Base-by-base conservation (phyloP, 805 yeast genomes). In the Pichia nakasei region DNA sequence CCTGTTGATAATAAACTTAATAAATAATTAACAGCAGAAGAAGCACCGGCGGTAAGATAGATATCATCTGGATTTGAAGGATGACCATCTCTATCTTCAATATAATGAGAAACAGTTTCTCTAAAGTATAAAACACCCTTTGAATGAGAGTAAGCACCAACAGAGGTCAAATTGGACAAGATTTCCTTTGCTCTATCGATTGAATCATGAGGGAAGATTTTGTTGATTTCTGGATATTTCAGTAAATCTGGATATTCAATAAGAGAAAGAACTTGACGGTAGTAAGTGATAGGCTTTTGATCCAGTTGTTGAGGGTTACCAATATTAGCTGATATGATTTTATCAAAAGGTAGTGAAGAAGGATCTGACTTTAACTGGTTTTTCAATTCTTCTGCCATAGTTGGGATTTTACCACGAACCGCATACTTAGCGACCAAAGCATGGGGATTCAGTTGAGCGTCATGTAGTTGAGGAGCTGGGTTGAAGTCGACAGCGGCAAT, bases 271-370 rank as follows among this genome's bases (percentile, higher is more conserved):
- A 89, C 95, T 60, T 89, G 95, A 55, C 99, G 76, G 65, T 87
- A 89, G 69, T 93, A 93, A n/a, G 95, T 85, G 54, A 93, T 70
- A 1, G 99, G 98, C 56, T 80, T 75, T 64, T 93, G 99, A 53
- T 87, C 91, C 59, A 93, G 72, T 61, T 91, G 97, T 65, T 93
- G 99, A 2, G 99, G 99, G 61, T 93, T 93, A 26, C 99, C 99
- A 50, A 93, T 93, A 61, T 93, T 93, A 50, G 96, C 93, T 56
- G 78, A 81, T 59, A 94, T 83, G 55, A 93, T 85, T 48, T 75
- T 68, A 36, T 74, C 65, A 59, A 88, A 93, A 1, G 95, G 95
- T 51, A 87, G 67, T 5, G 84, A 76, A 18, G 68, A 70, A 22
- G 84, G 80, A 34, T 75, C 69, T 35, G 66, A 60, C 11, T 62